Base-by-base conservation (phyloP, 2,329 filamentous ascomycete species). In the Penicillium sp. region DNA sequence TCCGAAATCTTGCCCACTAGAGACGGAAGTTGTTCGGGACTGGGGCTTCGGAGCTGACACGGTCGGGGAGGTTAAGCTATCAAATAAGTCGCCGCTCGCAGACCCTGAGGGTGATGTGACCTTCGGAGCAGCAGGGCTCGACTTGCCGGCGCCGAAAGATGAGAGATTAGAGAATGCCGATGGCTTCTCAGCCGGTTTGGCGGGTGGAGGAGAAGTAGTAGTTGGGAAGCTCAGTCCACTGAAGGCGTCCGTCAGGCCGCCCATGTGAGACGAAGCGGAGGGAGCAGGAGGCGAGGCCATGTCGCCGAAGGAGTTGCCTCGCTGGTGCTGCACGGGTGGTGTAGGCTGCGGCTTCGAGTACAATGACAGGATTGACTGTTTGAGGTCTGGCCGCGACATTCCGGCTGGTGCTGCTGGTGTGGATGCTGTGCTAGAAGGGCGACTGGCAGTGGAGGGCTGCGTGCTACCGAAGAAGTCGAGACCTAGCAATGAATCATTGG, bases 281-380 rank as follows among this genome's bases (percentile, higher is more conserved):
- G 58, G 65, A 43, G 55, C 59, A 48, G 69, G 55, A 15, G 72
- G 68, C 21, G 84, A 79, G 3, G 84, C 81, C 74, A 88, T 78
- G 45, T 80, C 80, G 17, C 85, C 82, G 61, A 90, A 87, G 0
- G 83, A 83, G 26, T 77, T 75, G 34, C 77, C 77, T 12, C 79
- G 76, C 32, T 75, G 74, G 64, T 85, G 83, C 28, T 75, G 72
- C 21, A 39, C 26, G 10, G 54, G 52, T 21, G 73, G 64, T 48
- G 72, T 72, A 48, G 81, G 75, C 59, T 87, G 85, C n/a, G 87
- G 82, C 64, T 88, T 86, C 1, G 89, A 88, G 66, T 98, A 98
- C 15, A 98, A 78, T 7, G 93, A 98, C 43, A 98, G 73, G 53
- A 98, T 98, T 2, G 91, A 97, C 69, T 96, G 91, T 72, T 98